Base-by-base conservation (phyloP, 306 rosid genomes). In the Quercus berberidifolia region DNA sequence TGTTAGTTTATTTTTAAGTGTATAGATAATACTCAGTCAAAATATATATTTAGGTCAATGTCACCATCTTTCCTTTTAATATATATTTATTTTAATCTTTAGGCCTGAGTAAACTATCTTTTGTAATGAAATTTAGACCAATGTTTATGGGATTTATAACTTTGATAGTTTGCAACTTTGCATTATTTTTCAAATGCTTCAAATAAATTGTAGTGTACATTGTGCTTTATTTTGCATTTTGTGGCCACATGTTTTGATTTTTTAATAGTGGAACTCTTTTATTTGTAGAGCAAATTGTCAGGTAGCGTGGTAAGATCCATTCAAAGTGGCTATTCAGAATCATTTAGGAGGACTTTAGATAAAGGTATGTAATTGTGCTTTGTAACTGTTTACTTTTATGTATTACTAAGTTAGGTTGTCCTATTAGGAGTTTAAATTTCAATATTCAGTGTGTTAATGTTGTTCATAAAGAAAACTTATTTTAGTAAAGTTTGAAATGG, bases 341-440 rank as follows among this genome's bases (percentile, higher is more conserved):
- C 91, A 55, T 87, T 85, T 76, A 74, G 78, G 76, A 83, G 92
- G 83, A 85, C 91, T 51, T 55, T 85, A 54, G 88, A 87, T 1
- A 89, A 85, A 69, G 95, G 95, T 88, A 80, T 74, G 59, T 46
- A 26, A 38, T 64, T 63, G 21, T 65, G 82, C 75, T 6, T 30
- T 67, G 33, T 56, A 56, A 6, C 41, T 76, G 74, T 43, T 21
- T 51, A 4, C 60, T 41, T 49, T 21, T 38, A 25, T 38, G 21
- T 28, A n/a, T 7, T 2, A 12, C 12, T 65, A 15, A 52, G 28
- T 55, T 56, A 3, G 21, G 28, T 75, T 43, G 33, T n/a, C n/a
- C 28, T 35, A 46, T 28, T 12, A 31, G 60, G 30, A 5, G 23
- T 59, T 23, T 69, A 14, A 26, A 0, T 11, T 58, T 58, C 26